phyloP scores from a whole-genome alignment of 78 protist species.

The Chrysochromulina tobinii region DNA sequence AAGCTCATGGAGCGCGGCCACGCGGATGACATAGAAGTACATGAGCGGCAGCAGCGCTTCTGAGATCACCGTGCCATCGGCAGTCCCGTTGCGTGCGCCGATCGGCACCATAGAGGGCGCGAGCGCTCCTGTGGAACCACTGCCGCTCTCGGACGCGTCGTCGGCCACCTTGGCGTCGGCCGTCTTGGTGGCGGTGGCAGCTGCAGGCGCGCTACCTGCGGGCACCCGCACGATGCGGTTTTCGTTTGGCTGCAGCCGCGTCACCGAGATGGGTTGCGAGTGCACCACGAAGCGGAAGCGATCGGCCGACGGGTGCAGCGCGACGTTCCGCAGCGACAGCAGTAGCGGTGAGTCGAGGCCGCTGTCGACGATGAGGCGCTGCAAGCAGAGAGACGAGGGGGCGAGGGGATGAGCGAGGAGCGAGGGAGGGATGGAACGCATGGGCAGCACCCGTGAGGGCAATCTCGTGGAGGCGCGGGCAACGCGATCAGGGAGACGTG shows the following conservation, averaged over 20 bases:
- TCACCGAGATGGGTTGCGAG: constrained; percentile 1
- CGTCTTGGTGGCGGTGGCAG: background rate
- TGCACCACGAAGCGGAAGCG: background rate
- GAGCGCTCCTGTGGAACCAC: background rate
- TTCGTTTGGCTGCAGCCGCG: background rate
- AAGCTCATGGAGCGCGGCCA: background rate
- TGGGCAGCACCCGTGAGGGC: too few relatives aligned
- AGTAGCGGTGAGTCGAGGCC: background rate
- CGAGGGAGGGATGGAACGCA: too few relatives aligned
- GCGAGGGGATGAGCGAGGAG: too few relatives aligned
- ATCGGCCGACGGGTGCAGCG: background rate
- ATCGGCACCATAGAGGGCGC: background rate
- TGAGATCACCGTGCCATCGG: background rate
- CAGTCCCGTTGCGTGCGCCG: too few relatives aligned
- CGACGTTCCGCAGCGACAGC: background rate
- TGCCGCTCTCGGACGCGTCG: too few relatives aligned
- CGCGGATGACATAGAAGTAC: background rate
- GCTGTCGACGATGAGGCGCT: background rate
- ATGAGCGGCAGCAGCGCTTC: background rate
- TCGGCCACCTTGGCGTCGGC: too few relatives aligned
- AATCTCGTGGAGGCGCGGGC: too few relatives aligned
- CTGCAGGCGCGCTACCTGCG: too few relatives aligned
- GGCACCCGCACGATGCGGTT: background rate
- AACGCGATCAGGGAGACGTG: too few relatives aligned
- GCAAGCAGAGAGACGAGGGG: too few relatives aligned